phyloP scores from a whole-genome alignment of 2,329 filamentous ascomycete species.

The Hawksworthiomyces lignivorus region DNA sequence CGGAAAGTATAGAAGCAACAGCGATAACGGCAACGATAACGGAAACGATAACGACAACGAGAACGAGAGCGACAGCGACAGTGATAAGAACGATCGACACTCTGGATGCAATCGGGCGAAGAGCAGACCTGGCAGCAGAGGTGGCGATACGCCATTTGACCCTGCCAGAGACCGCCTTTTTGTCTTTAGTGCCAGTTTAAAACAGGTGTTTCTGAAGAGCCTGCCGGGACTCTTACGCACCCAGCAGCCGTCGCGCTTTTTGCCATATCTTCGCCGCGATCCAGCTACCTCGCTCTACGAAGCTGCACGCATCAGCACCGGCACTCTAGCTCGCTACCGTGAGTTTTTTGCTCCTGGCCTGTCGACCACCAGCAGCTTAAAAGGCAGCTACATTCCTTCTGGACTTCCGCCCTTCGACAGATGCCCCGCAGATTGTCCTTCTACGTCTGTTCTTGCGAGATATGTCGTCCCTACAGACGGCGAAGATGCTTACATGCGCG shows the following conservation, averaged over 20 bases:
- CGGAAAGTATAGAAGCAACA: too few relatives aligned
- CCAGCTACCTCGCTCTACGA: neutral
- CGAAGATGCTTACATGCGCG: neutral
- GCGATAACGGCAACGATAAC: too few relatives aligned
- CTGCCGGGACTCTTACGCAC: slow-evolving; percentile 7
- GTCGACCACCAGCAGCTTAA: neutral
- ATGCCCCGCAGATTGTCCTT: too few relatives aligned
- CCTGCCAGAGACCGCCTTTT: slow-evolving; percentile 16
- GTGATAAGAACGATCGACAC: too few relatives aligned
- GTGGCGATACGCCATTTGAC: slow-evolving; percentile 9
- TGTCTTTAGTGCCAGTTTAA: slow-evolving; percentile 17
- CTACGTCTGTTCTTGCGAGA: too few relatives aligned
- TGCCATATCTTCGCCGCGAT: slow-evolving; percentile 3
- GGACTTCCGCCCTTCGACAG: too few relatives aligned
- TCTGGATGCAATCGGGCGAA: too few relatives aligned
- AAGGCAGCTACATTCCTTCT: too few relatives aligned
- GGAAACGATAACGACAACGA: too few relatives aligned
- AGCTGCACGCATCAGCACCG: slow-evolving; percentile 3
- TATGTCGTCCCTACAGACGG: neutral
- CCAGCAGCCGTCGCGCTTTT: slow-evolving; percentile 7
- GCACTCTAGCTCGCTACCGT: slow-evolving; percentile 6
- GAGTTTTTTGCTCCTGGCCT: slow-evolving; percentile 8
- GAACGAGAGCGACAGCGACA: too few relatives aligned
- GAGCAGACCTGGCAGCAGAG: too few relatives aligned
- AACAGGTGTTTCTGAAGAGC: slow-evolving; percentile 16